Conservation (phyloP, 2,329 filamentous ascomycete genomes). For the Exserohilum turcica region DNA sequence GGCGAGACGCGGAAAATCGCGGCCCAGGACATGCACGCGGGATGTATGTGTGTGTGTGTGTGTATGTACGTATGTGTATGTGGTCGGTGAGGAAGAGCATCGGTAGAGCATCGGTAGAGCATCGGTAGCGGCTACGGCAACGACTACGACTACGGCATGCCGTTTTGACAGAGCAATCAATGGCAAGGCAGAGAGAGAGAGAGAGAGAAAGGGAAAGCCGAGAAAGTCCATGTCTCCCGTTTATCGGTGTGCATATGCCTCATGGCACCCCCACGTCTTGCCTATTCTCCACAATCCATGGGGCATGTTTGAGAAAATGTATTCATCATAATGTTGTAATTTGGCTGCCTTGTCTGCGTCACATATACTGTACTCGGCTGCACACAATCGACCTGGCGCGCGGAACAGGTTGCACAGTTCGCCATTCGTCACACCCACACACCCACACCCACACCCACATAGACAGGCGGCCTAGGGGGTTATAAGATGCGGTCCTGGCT, state of each 20-base stretch:
- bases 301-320: constrained; percentile 2
- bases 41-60: too few relatives aligned
- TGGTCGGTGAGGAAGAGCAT: too few relatives aligned
- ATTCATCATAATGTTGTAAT: not conserved
- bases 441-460: too few relatives aligned
- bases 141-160: constrained; percentile 7
- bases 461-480: too few relatives aligned
- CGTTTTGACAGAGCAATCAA: constrained; percentile 16
- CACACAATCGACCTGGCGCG: constrained; percentile 1
- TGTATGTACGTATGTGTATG: too few relatives aligned
- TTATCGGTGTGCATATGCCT: constrained; percentile 30
- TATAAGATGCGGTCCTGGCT: not conserved
- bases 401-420: not conserved
- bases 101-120: too few relatives aligned
- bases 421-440: not conserved
- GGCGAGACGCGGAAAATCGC: constrained; percentile 6
- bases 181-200: too few relatives aligned
- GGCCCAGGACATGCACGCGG: too few relatives aligned
- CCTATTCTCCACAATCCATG: constrained; percentile 2
- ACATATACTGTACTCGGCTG: constrained; percentile 1
- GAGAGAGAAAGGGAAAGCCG: constrained; percentile 4
- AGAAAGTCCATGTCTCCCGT: constrained; percentile 10
- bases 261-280: constrained; percentile 13
- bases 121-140: too few relatives aligned
- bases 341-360: not conserved